Conservation (phyloP, 768 basidiomycete genomes). For the Heimioporus sp. region DNA sequence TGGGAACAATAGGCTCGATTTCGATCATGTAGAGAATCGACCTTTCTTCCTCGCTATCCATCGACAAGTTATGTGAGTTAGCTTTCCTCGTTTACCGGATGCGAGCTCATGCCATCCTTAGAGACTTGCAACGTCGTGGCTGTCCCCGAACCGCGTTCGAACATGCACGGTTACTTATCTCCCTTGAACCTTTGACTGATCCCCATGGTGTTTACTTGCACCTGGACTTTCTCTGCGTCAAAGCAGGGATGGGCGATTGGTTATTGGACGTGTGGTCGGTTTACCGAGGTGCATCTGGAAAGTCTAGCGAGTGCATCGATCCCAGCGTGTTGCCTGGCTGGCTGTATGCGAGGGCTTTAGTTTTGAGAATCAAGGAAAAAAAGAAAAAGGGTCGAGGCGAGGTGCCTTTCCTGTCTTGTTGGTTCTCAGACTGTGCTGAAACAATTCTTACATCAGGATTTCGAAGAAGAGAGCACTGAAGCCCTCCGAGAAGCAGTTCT, state of each 20-base stretch:
- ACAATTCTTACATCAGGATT: conserved; percentile 37
- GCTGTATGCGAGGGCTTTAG: conserved; percentile 69
- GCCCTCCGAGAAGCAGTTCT: conserved; percentile 73
- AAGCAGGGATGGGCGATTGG: conserved; percentile 80
- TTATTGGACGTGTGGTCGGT: conserved; percentile 58
- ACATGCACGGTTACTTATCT: conserved; percentile 81
- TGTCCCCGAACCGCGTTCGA: conserved; percentile 90
- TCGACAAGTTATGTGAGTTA: conserved; percentile 70
- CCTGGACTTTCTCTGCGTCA: conserved; percentile 83
- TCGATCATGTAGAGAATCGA: conserved; percentile 86
- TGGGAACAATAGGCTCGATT: conserved; percentile 83
- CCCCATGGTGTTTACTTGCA: conserved; percentile 85
- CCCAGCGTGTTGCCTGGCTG: conserved; percentile 74
- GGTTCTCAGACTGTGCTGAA: neutral
- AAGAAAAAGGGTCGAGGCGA: conserved; percentile 42
- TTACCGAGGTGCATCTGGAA: conserved; percentile 8
- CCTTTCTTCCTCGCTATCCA: conserved; percentile 90
- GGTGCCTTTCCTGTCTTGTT: conserved; percentile 18
- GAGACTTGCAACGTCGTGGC: conserved; percentile 85
- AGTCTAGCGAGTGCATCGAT: conserved; percentile 37
- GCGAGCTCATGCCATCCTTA: conserved; percentile 27
- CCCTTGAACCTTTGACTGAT: conserved; percentile 83
- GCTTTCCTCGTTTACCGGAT: neutral
- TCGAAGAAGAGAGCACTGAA: conserved; percentile 52
- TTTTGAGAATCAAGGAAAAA: conserved; percentile 51